These are phyloP conservation scores for Arabidopsis arenosa DNA, from an alignment of 345 rosid species.

Conservation along the genomic window DNA sequence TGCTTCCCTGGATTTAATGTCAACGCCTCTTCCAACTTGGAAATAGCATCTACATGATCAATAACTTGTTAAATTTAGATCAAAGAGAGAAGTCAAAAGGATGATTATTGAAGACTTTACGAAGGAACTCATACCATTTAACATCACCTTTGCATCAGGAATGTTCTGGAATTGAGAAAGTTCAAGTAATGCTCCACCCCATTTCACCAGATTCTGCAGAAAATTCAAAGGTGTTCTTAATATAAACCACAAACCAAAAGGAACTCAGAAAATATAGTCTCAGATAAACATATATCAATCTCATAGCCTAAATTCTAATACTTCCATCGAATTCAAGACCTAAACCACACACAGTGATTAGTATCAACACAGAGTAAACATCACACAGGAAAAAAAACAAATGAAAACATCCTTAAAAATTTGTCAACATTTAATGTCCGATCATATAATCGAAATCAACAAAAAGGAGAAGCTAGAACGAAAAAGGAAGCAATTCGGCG, in stretches of 20 bases:
- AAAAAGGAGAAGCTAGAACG: neutral
- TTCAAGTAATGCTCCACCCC: slow-evolving; percentile 71
- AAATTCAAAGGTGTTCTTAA: neutral
- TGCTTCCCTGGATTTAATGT: slow-evolving; percentile 62
- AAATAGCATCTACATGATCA: slow-evolving; percentile 62
- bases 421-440: neutral
- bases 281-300: neutral
- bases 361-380: neutral
- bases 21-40: slow-evolving; percentile 91
- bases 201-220: slow-evolving; percentile 54
- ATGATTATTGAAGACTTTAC: neutral
- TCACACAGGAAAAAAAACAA: neutral
- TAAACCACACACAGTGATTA: neutral
- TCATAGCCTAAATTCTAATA: neutral
- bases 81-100: neutral
- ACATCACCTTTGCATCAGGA: slow-evolving; percentile 51
- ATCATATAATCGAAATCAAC: neutral
- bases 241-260: neutral
- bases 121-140: slow-evolving; percentile 41
- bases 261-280: neutral
- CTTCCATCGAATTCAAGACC: neutral
- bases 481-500: neutral
- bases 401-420: neutral
- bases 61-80: neutral
- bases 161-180: slow-evolving; percentile 60